Percentiles rank a stretch among this genome's conserved stretches.
Evolutionary conservation across 129 eudicot species (phyloP).

Genomic region (Arctium minus): DNA sequence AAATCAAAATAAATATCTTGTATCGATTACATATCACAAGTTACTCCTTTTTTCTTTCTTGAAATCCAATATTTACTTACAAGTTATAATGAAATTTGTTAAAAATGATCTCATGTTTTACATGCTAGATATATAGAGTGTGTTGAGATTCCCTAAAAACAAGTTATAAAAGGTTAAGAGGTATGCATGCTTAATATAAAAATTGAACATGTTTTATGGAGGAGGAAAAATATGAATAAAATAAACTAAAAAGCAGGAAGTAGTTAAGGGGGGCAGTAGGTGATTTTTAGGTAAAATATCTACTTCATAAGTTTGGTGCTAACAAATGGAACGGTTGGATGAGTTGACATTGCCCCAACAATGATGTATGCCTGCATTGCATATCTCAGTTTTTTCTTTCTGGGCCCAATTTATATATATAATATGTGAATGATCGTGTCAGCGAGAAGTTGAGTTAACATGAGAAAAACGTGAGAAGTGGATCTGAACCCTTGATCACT

Average conservation of each 20-base stretch:
- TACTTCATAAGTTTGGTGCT: constrained; percentile 51
- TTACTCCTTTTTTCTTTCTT: not conserved
- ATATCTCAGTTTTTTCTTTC: not conserved
- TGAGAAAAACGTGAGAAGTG: no score
- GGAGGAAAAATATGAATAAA: not conserved
- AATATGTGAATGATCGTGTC: no score
- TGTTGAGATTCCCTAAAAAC: no score
- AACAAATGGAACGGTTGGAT: constrained; percentile 33
- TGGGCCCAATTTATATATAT: not conserved
- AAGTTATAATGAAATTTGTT: no score
- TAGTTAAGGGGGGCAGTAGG: constrained; percentile 25
- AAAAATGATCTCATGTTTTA: no score
- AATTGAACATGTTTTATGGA: not conserved
- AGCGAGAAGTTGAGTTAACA: no score
- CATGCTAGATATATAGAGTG: no score
- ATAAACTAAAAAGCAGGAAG: not conserved
- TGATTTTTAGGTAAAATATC: constrained; percentile 49
- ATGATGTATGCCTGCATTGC: constrained; percentile 25
- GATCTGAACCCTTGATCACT: no score
- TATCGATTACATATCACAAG: not conserved
- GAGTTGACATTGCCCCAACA: constrained; percentile 23
- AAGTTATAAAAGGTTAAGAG: no score
- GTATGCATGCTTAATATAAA: not conserved
- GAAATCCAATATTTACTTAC: not conserved
- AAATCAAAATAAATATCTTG: not conserved